Base-by-base conservation (phyloP, 202 grass and related monocot species). In the Bolboschoenoplectus hybrid region DNA sequence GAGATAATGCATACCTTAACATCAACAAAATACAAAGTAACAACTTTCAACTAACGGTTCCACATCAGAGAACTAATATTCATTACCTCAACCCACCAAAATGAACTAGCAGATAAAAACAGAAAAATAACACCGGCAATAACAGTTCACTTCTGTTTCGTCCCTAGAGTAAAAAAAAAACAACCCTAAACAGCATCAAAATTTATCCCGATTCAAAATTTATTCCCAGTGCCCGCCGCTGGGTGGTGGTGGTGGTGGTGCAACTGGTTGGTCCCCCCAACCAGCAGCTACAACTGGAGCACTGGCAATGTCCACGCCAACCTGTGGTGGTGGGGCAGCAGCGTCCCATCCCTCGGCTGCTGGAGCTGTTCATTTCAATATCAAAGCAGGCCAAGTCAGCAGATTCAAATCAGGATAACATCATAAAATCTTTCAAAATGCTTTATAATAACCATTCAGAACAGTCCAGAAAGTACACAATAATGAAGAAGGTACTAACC, bases 321-420 rank as follows among this genome's bases (percentile, higher is more conserved):
- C 86, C 17, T 39, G 47, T 70, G 89, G 49, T 32, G 91, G 92
- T 7, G 88, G 78, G 41, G 84, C 87, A 7, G 85, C 88, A 45
- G 63, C 62, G 84, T 95, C 96, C 96, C 93, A 98, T 74, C 93
- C 96, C 52, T 32, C 91, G 86, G 80, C 71, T 67, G 74, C 87
- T 0, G 93, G 90, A 83, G 93, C 92, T 95, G 91, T 67, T 56
- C 77, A 82, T 80, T 32, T 74, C 6, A 92, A 20, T 32, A 84
- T 62, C 2, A 57, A 60, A 12, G 46, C 1, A 43, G 0, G 17
- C 0, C 1, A 12, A 56, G 51, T 56, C 26, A 78, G 74, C 6
- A 3, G 5, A 78, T 47, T 61, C 19, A 80, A 39, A 55, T 72
- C 17, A 7, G 7, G 39, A 67, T 72, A 44, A 9, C 2, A 83